phyloP scores from a whole-genome alignment of 257 asterid genomes.

The Misopates orontium region DNA sequence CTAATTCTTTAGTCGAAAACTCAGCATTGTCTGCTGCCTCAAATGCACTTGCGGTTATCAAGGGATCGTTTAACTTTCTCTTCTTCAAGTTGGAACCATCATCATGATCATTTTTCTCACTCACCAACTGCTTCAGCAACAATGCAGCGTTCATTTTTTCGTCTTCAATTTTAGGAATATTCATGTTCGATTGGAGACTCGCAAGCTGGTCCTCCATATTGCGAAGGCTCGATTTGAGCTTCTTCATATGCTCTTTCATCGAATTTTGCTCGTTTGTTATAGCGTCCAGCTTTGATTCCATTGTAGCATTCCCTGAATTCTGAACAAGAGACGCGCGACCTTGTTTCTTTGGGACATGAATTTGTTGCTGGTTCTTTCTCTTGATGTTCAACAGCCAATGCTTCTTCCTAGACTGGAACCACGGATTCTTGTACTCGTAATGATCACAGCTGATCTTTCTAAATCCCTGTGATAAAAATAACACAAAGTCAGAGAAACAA shows the following conservation, averaged over 20 bases:
- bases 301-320: neutral
- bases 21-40: conserved; percentile 12
- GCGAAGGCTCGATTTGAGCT: conserved; percentile 26
- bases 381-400: conserved; percentile 41
- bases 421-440: conserved; percentile 43
- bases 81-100: conserved; percentile 20
- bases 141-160: conserved; percentile 12
- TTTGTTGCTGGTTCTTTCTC: conserved; percentile 35
- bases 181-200: conserved; percentile 13
- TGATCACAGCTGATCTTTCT: conserved; percentile 36
- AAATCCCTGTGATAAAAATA: conserved; percentile 37
- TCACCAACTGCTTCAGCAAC: conserved; percentile 24
- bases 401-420: conserved; percentile 47
- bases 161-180: conserved; percentile 10
- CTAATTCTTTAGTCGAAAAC: neutral
- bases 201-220: conserved; percentile 29
- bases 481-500: too few species aligned
- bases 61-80: neutral
- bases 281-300: conserved; percentile 30
- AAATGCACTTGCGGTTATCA: neutral
- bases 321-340: conserved; percentile 11
- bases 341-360: neutral
- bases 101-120: conserved; percentile 18
- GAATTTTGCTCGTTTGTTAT: conserved; percentile 34
- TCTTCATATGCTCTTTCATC: conserved; percentile 36